phyloP scores from a whole-genome alignment of 495 filamentous ascomycete species.

The Halenospora varia region DNA sequence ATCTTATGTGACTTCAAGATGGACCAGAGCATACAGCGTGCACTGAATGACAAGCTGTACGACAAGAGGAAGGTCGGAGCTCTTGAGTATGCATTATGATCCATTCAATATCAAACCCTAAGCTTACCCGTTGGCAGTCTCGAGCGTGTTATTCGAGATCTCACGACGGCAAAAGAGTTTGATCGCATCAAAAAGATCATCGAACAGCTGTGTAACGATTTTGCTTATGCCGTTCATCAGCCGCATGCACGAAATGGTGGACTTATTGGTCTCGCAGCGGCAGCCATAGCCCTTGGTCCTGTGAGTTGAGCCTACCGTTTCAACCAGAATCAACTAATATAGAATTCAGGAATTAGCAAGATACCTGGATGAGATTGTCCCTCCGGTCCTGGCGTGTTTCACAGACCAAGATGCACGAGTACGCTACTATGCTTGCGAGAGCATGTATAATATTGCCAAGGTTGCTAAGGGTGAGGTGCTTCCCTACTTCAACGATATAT shows the following conservation, averaged over 20 bases:
- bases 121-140: constrained; percentile 50
- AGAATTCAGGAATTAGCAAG: constrained; percentile 71
- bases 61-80: constrained; percentile 96
- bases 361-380: constrained; percentile 89
- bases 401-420: constrained; percentile 97
- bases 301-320: constrained; percentile 44
- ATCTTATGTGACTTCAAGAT: constrained; percentile 42
- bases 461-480: constrained; percentile 97
- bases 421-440: constrained; percentile 98
- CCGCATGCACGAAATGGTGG: constrained; percentile 96
- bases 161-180: constrained; percentile 69
- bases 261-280: constrained; percentile 92
- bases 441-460: constrained; percentile 99
- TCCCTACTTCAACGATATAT: constrained; percentile 96
- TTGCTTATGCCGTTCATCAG: constrained; percentile 95
- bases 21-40: constrained; percentile 84
- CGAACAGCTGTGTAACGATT: constrained; percentile 94
- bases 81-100: constrained; percentile 70
- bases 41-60: constrained; percentile 96
- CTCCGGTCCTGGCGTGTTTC: constrained; percentile 97
- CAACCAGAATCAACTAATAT: neutral
- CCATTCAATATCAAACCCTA: neutral
- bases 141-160: constrained; percentile 86
- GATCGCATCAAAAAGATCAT: constrained; percentile 80
- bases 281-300: constrained; percentile 90